Base-by-base conservation (phyloP, 306 rosid species). In the Sindora glabra region DNA sequence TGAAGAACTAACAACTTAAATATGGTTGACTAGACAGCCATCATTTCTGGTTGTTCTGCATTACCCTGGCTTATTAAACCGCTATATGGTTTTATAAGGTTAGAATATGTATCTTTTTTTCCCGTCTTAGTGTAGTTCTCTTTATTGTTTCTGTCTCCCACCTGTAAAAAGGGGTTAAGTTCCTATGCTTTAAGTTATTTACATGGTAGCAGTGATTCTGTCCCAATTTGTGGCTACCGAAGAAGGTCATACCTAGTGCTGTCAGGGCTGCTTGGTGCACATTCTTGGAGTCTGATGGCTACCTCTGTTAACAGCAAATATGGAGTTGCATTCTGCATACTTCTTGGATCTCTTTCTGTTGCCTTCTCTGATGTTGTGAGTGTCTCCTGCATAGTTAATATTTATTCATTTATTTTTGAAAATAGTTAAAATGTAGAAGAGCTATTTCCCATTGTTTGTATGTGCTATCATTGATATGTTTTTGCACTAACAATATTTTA, bases 351-450 rank as follows among this genome's bases (percentile, higher is more conserved):
- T 62, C 86, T 92, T 53, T 92, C 99, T 38, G 99, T 92, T 67
- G 99, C 99, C 67, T 92, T 92, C 83, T 92, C 99, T 4, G 99
- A 92, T 78, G 96, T 92, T 64, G 99, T 92, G 86, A 89, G 99
- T 74, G 50, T 54, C 56, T 78, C 21, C 26, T 42, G 26, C 58
- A 26, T 34, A 13, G 21, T 44, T 53, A 17, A 59, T 38, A 50
- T 45, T 12, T 49, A 10, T 14, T 49, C 40, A 22, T 13, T 10
- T 57, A 53, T 49, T 13, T 19, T 8, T 22, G 65, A 39, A 29
- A n/a, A 42, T 8, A n/a, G 39, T 42, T 51, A 21, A 22, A 48
- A 19, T 25, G 21, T 41, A 12, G 59, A 45, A 25, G 36, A 15
- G 40, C 51, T 44, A 56, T 53, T 44, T 27, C 42, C 29, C 59